Evolutionary conservation across 768 basidiomycete species (phyloP), one percentile per base, ranked within the genome.

Genomic region (Termitomyces eurrhizus): DNA sequence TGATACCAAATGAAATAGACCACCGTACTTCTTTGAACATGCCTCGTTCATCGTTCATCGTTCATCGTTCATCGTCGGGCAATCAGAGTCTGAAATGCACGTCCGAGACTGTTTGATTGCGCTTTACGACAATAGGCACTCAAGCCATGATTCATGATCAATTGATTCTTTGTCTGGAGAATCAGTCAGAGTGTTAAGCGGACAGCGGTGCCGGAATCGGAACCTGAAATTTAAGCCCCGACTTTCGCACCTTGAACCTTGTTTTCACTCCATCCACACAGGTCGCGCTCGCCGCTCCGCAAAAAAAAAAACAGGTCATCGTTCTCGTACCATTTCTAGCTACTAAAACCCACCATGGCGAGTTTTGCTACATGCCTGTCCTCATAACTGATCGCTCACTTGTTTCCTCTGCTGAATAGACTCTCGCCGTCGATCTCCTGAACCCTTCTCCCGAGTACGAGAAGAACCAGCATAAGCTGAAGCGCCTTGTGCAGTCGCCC

Each of bases 361-460:
- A 32, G 64, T 64, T 60, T 35, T 44, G 54, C 9, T 55, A 13
- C 41, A 41, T 29, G 16, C 4, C 39, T 6, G 1, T 13, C 29
- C 2, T 42, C 12, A 51, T 39, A 32, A 53, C n/a, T 41, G 7
- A 8, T 57, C 52, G 33, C 56, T 65, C 42, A 62, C 14, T 21
- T 7, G 21, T 2, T 21, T 16, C 37, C 14, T 60, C 48, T 60
- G 62, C 7, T 45, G 37, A 42, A 56, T 53, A 96, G 95, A 84
- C 93, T 85, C 93, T 98, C 81, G 94, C 93, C 76, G 76, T 97
- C 75, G 97, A 99, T 79, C 90, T 99, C 76, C 89, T 98, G 76
- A 92, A 98, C 88, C 96, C 94, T 68, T 90, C 93, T 62, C 77
- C 85, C 67, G 92, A 93, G 74, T 77, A 85, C 69, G 92, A 96